These are phyloP conservation scores for Bryopsis sp. DNA, from an alignment of 139 green algal species.

Conservation along the genomic window DNA sequence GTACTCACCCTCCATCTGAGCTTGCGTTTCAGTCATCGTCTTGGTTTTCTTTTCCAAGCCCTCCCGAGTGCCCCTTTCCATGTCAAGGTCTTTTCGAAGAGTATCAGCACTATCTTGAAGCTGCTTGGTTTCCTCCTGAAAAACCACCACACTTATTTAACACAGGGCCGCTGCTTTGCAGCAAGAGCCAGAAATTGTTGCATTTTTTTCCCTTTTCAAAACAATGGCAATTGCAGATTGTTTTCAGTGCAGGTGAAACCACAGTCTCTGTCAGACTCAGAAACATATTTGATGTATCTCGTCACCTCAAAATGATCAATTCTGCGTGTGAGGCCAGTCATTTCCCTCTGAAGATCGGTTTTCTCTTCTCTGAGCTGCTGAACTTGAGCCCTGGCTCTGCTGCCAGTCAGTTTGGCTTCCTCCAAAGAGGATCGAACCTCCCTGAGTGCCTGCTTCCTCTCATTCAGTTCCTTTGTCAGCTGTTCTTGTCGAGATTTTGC, in stretches of 20 bases:
- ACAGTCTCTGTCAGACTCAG: background rate
- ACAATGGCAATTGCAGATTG: no score
- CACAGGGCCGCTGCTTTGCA: no score
- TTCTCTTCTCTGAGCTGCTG: constrained; percentile 1
- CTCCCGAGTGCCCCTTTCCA: background rate
- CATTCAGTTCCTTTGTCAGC: background rate
- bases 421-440: background rate
- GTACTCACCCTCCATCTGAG: background rate
- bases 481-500: background rate
- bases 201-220: no score
- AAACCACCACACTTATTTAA: no score
- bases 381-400: background rate
- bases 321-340: background rate
- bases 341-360: background rate
- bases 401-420: background rate
- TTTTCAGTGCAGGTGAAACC: background rate
- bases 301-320: constrained; percentile 7
- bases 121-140: background rate
- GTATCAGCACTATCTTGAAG: background rate
- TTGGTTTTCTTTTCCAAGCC: background rate
- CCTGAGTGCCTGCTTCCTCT: background rate
- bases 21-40: background rate
- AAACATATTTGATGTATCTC: background rate
- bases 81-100: background rate
- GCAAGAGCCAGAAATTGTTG: no score